These are phyloP conservation scores for Seiridium cupressi DNA, from an alignment of 2,329 filamentous ascomycete genomes.

Conservation along the genomic window DNA sequence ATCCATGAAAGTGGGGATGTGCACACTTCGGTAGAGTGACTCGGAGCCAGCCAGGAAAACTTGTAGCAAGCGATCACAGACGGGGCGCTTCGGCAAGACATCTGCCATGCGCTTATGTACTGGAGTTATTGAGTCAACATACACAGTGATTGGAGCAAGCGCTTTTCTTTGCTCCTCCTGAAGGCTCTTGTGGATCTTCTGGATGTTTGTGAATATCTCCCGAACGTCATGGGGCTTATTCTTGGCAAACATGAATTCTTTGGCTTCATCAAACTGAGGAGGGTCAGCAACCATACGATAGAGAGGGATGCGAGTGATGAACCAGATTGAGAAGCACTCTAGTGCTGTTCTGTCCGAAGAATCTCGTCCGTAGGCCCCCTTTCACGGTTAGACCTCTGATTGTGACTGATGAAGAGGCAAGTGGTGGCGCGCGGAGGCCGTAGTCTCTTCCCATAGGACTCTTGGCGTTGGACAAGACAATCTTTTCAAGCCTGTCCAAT, in stretches of 20 bases:
- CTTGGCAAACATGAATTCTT: constrained; percentile 44
- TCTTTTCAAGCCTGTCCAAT: constrained; percentile 53
- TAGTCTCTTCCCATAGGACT: constrained; percentile 19
- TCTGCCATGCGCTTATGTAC: constrained; percentile 57
- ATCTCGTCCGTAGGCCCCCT: constrained; percentile 44
- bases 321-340: constrained; percentile 54
- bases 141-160: constrained; percentile 52
- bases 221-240: constrained; percentile 37
- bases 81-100: constrained; percentile 47
- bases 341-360: constrained; percentile 52
- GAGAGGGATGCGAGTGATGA: constrained; percentile 16
- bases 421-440: constrained; percentile 19
- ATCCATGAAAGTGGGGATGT: constrained; percentile 48
- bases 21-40: constrained; percentile 51
- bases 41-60: constrained; percentile 51
- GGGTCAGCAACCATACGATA: constrained; percentile 8
- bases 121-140: constrained; percentile 58
- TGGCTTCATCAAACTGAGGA: constrained; percentile 52
- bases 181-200: constrained; percentile 45
- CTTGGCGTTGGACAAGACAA: constrained; percentile 39
- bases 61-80: constrained; percentile 50
- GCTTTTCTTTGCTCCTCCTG: constrained; percentile 46
- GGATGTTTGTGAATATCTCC: constrained; percentile 43
- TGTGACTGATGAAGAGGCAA: constrained; percentile 39
- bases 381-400: constrained; percentile 51